Evolutionary conservation across 2,329 filamentous ascomycete species (phyloP).

Genomic region (Fusarium pilosicola): DNA sequence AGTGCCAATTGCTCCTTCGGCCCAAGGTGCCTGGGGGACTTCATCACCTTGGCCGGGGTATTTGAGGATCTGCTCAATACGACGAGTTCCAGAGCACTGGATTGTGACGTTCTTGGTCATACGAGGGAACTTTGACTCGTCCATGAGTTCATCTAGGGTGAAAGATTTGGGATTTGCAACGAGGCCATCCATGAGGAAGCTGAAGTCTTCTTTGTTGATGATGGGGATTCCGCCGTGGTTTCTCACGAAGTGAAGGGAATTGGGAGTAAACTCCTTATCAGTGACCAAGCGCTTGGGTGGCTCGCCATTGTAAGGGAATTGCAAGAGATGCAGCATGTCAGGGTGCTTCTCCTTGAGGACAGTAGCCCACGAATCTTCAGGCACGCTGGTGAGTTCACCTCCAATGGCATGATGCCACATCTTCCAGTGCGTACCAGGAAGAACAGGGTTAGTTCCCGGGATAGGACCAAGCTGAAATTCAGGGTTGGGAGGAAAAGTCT

Average conservation of each 20-base stretch:
- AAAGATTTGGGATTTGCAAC: constrained; percentile 67
- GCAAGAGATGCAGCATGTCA: constrained; percentile 70
- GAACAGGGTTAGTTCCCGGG: constrained; percentile 66
- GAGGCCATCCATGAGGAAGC: constrained; percentile 66
- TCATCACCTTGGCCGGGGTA: constrained; percentile 76
- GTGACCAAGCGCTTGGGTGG: constrained; percentile 66
- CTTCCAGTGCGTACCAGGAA: constrained; percentile 67
- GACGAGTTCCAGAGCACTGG: constrained; percentile 75
- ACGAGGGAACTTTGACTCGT: constrained; percentile 69
- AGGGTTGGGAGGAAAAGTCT: constrained; percentile 51
- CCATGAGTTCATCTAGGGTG: constrained; percentile 67
- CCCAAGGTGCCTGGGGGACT: constrained; percentile 65
- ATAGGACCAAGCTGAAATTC: constrained; percentile 67
- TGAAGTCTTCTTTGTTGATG: constrained; percentile 66
- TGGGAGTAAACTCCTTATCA: constrained; percentile 68
- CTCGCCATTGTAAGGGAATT: constrained; percentile 73
- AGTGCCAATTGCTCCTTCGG: constrained; percentile 74
- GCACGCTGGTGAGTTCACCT: constrained; percentile 54
- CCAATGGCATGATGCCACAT: constrained; percentile 64
- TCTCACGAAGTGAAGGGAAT: constrained; percentile 69
- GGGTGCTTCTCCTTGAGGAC: constrained; percentile 67
- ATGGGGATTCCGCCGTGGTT: constrained; percentile 78
- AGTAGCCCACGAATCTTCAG: constrained; percentile 67
- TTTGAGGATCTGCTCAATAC: constrained; percentile 73
- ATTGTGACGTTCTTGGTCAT: constrained; percentile 68